phyloP scores from a whole-genome alignment of 2,329 filamentous ascomycete genomes.

The Seiridium cupressi region DNA sequence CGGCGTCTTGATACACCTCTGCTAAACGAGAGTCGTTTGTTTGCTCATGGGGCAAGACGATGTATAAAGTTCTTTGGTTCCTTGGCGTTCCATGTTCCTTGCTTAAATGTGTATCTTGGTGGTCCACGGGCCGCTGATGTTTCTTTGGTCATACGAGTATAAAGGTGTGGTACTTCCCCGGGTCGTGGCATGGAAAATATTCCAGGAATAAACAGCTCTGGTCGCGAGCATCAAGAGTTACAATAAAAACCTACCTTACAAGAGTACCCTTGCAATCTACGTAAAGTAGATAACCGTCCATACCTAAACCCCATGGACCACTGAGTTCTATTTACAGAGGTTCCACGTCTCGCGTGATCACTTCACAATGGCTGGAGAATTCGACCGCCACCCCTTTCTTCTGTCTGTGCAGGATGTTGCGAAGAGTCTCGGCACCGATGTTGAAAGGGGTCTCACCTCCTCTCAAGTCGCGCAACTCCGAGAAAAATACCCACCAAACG shows the following conservation, averaged over 20 bases:
- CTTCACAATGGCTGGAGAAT: conserved; percentile 42
- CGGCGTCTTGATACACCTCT: neutral
- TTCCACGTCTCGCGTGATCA: conserved; percentile 6
- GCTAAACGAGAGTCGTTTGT: neutral
- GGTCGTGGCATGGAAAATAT: neutral
- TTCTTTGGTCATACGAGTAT: neutral
- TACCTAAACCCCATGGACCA: neutral
- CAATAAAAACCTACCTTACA: neutral
- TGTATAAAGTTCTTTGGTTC: conserved; percentile 10
- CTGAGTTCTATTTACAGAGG: neutral
- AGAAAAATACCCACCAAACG: conserved; percentile 63
- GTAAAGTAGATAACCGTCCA: too few relatives aligned
- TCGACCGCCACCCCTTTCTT: conserved; percentile 57
- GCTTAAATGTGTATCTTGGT: neutral
- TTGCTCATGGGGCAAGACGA: conserved; percentile 6
- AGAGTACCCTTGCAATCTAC: neutral
- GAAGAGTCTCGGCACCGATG: conserved; percentile 57
- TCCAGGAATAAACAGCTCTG: neutral
- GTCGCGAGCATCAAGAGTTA: neutral
- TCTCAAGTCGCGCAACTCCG: conserved; percentile 58
- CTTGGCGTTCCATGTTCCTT: neutral
- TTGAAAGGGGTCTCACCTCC: conserved; percentile 65
- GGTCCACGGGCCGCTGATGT: neutral
- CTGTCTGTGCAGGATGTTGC: conserved; percentile 62
- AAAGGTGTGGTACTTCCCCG: conserved; percentile 1